These are phyloP conservation scores for Chamaecrista fasciculata DNA, from an alignment of 306 rosid genomes.

Conservation along the genomic window DNA sequence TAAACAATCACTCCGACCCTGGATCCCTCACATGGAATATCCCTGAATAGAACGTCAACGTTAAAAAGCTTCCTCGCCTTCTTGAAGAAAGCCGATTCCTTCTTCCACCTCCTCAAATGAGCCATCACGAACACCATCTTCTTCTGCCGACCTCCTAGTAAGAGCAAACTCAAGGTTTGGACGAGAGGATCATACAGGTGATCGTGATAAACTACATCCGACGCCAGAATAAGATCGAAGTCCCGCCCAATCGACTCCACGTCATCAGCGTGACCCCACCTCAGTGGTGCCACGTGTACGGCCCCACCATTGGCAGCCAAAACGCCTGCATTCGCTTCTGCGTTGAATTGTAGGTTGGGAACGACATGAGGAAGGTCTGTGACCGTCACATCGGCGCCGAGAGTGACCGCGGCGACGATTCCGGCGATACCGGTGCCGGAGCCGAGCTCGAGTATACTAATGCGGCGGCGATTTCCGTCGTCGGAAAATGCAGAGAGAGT, in stretches of 20 bases:
- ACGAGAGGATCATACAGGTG: conserved; percentile 75
- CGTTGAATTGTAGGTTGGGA: conserved; percentile 70
- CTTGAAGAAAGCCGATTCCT: conserved; percentile 77
- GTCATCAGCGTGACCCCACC: conserved; percentile 78
- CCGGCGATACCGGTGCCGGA: conserved; percentile 96
- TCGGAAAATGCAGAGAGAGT: conserved; percentile 30
- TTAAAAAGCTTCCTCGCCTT: conserved; percentile 66
- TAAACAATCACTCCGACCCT: conserved; percentile 71
- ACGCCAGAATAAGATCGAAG: conserved; percentile 66
- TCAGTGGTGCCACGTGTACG: conserved; percentile 50
- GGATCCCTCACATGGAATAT: conserved; percentile 53
- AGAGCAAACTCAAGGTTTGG: conserved; percentile 57
- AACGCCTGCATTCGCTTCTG: conserved; percentile 49
- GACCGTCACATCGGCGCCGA: conserved; percentile 59
- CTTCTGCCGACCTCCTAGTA: conserved; percentile 25
- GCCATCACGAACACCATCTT: conserved; percentile 73
- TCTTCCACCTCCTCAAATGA: conserved; percentile 86
- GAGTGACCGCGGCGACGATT: conserved; percentile 73
- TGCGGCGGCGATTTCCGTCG: conserved; percentile 21
- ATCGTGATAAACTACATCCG: conserved; percentile 92
- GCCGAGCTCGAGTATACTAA: conserved; percentile 74
- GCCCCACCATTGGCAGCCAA: conserved; percentile 51
- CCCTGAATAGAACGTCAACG: conserved; percentile 56
- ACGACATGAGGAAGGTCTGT: conserved; percentile 89
- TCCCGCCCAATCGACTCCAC: conserved; percentile 53